Percentiles rank a stretch among this genome's conserved stretches.
Evolutionary conservation across 2,329 filamentous ascomycete genomes (phyloP).

Genomic region (Mollisiaceae sp.): DNA sequence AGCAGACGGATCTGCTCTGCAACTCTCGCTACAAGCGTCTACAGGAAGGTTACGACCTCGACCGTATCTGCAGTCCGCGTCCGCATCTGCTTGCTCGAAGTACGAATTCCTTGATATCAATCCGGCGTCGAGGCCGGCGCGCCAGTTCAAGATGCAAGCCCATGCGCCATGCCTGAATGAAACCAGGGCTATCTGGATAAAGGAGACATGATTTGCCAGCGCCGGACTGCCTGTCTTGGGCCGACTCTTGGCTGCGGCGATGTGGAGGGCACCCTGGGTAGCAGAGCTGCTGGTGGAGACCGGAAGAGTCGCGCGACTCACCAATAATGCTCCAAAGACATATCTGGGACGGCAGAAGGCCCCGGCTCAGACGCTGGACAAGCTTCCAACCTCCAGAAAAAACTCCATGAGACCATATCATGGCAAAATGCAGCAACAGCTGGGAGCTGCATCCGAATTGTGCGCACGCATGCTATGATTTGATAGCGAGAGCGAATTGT

Average conservation of each 20-base stretch:
- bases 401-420: neutral
- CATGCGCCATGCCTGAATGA: conserved; percentile 25
- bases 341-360: conserved; percentile 8
- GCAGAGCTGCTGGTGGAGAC: conserved; percentile 11
- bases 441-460: conserved; percentile 18
- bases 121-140: conserved; percentile 8
- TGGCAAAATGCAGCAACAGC: conserved; percentile 8
- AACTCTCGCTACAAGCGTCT: neutral
- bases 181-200: conserved; percentile 25
- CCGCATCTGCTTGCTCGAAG: neutral
- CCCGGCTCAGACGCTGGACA: neutral
- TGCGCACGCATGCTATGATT: conserved; percentile 20
- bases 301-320: conserved; percentile 15
- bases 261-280: neutral
- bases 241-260: conserved; percentile 17
- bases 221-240: neutral
- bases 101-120: conserved; percentile 10
- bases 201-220: conserved; percentile 21
- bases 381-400: conserved; percentile 10
- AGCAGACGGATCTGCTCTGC: no score
- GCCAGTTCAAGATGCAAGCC: conserved; percentile 18
- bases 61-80: neutral
- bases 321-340: conserved; percentile 18
- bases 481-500: conserved; percentile 19
- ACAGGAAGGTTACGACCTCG: no score